Evolutionary conservation across 768 basidiomycete species (phyloP), one percentile per base, ranked within the genome.

Genomic region (Naganishia kalamii): DNA sequence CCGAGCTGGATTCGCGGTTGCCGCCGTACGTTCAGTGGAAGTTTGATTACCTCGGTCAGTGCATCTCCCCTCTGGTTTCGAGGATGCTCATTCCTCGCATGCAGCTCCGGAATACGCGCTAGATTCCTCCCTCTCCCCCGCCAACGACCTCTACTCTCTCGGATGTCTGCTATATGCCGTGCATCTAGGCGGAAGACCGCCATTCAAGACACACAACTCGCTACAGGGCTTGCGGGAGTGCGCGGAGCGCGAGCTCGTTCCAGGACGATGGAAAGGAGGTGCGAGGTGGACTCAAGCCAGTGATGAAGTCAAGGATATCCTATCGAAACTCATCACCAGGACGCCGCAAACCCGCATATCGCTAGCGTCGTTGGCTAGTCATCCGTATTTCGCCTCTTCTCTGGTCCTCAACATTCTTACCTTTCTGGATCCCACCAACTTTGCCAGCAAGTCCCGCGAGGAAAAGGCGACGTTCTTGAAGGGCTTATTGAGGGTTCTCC

Each of bases 381-480:
- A 92, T 72, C 75, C 92, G 0, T 97, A 93, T 82, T 98, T 99
- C 80, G n/a, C n/a, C n/a, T 93, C 90, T 1, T 94, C 92, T 4
- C 81, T 98, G 12, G 90, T 94, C 7, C 92, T 98, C 25, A 93
- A 90, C 1, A 98, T 94, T 0, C 83, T 99, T 33, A 92, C 92
- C 73, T 99, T 98, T 80, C 81, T 99, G 61, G 94, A 98, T 72
- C 86, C 94, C 15, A 90, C 93, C 4, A 94, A 88, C 65, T 99
- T 98, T 75, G 90, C 92, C 0, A 85, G 90, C 0, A 96, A 97
- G 78, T 87, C 92, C 1, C 81, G 88, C 63, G 94, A 98, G 79
- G 96, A 97, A 74, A 98, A 98, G 76, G 87, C 96, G 29, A 89
- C 89, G 0, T 97, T 97, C 77, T 88, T 97, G 85, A 90, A 90